Evolutionary conservation across 768 basidiomycete genomes (phyloP).

Genomic region (Exidia glandulosa): DNA sequence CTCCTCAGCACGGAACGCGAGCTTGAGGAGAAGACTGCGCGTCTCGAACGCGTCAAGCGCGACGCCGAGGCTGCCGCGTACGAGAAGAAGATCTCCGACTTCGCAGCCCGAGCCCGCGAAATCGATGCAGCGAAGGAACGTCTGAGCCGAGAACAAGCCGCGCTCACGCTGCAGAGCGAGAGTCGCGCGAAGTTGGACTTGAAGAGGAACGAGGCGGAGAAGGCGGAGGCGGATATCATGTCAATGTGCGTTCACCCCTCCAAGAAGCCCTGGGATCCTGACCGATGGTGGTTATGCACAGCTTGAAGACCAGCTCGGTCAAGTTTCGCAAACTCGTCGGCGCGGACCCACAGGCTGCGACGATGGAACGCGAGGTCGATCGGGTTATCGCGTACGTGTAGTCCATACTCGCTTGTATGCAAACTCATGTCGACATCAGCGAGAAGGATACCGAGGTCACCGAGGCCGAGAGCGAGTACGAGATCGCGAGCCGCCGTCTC

Average conservation of each 20-base stretch:
- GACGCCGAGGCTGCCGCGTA: constrained; percentile 52
- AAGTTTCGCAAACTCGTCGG: constrained; percentile 62
- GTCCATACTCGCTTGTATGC: not conserved
- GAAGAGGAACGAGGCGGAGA: constrained; percentile 55
- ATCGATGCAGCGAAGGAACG: constrained; percentile 62
- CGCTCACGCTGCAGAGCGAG: constrained; percentile 69
- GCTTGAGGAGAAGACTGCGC: constrained; percentile 55
- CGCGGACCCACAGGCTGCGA: constrained; percentile 43
- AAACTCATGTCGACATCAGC: constrained; percentile 26
- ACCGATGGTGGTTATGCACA: constrained; percentile 19
- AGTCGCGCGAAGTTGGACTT: constrained; percentile 68
- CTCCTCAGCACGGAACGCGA: constrained; percentile 45
- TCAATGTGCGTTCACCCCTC: constrained; percentile 44
- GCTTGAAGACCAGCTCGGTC: constrained; percentile 47
- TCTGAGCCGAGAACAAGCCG: constrained; percentile 58
- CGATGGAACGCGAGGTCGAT: constrained; percentile 67
- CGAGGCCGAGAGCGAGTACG: constrained; percentile 31
- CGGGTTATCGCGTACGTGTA: constrained; percentile 18
- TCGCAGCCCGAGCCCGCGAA: constrained; percentile 37
- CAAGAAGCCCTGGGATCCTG: constrained; percentile 2
- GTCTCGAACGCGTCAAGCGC: constrained; percentile 46
- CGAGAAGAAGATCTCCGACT: constrained; percentile 50
- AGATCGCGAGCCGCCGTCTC: constrained; percentile 41
- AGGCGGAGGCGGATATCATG: constrained; percentile 53
- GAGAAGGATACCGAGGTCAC: constrained; percentile 54